Conservation (phyloP, 1,284 basidiomycete species). For the Mycosarcoma maydis region DNA sequence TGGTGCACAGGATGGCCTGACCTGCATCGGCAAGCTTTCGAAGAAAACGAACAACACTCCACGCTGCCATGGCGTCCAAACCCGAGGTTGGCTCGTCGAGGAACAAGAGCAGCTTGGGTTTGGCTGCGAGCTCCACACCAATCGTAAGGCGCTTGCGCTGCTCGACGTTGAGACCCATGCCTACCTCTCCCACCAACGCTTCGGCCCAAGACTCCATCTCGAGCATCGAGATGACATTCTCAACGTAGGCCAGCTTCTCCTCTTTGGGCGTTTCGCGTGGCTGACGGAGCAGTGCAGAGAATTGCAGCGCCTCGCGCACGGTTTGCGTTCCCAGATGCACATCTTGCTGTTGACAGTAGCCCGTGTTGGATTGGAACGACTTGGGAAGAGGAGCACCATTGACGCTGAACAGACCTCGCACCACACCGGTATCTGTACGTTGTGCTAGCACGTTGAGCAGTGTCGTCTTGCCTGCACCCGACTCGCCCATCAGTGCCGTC, state of each 20-base stretch:
- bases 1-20: constrained; percentile 72
- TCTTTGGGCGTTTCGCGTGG: constrained; percentile 74
- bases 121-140: constrained; percentile 80
- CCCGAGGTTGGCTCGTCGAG: constrained; percentile 74
- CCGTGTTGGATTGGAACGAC: constrained; percentile 77
- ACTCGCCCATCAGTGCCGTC: constrained; percentile 78
- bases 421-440: constrained; percentile 79
- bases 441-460: constrained; percentile 84
- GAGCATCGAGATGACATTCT: constrained; percentile 80
- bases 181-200: constrained; percentile 73
- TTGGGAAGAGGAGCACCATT: constrained; percentile 77
- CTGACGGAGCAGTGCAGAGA: constrained; percentile 84
- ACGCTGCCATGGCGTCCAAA: constrained; percentile 86
- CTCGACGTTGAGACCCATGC: constrained; percentile 71
- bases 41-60: constrained; percentile 82
- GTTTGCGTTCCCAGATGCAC: constrained; percentile 81
- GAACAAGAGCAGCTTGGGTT: constrained; percentile 76
- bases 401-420: constrained; percentile 80
- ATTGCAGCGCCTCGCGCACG: constrained; percentile 83
- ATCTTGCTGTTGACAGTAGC: constrained; percentile 82
- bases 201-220: constrained; percentile 78
- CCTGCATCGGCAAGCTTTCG: constrained; percentile 83
- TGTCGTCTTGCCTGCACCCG: constrained; percentile 73
- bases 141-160: constrained; percentile 78
- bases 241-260: constrained; percentile 84